Percentiles rank a stretch among this genome's conserved stretches.
Conservation (phyloP, 139 green algal genomes). For the Nannochloris sp. region DNA sequence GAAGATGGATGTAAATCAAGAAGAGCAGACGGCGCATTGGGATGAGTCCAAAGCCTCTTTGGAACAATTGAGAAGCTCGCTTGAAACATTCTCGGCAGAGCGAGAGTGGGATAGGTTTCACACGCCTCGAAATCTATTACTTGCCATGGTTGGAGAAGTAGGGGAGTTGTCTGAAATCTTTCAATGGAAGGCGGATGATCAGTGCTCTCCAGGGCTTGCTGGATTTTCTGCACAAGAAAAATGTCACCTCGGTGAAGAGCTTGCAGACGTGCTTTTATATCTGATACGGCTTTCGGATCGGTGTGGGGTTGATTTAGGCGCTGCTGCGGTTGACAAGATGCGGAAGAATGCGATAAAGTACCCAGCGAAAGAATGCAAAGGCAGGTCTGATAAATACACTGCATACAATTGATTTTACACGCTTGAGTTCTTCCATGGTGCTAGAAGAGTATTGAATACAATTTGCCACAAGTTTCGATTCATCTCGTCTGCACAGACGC, state of each 20-base stretch:
- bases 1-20: too few species aligned
- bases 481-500: conserved; percentile 14
- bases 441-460: conserved; percentile 3
- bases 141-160: conserved; percentile 47
- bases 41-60: conserved; percentile 20
- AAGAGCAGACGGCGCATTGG: background rate
- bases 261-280: conserved; percentile 72
- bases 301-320: conserved; percentile 56
- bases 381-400: conserved; percentile 48
- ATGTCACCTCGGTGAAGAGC: conserved; percentile 52
- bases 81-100: conserved; percentile 40
- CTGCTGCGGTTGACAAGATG: conserved; percentile 40
- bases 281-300: conserved; percentile 55
- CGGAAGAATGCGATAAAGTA: conserved; percentile 54
- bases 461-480: conserved; percentile 17
- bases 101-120: conserved; percentile 69
- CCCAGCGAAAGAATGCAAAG: conserved; percentile 37
- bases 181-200: conserved; percentile 58
- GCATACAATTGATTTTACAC: conserved; percentile 12
- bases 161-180: conserved; percentile 56
- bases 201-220: conserved; percentile 26
- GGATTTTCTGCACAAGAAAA: conserved; percentile 35
- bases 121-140: conserved; percentile 68
- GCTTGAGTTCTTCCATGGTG: background rate
- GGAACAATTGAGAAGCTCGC: conserved; percentile 25